Evolutionary conservation across 257 asterid genomes (phyloP).

Genomic region (Haberlea rhodopensis): DNA sequence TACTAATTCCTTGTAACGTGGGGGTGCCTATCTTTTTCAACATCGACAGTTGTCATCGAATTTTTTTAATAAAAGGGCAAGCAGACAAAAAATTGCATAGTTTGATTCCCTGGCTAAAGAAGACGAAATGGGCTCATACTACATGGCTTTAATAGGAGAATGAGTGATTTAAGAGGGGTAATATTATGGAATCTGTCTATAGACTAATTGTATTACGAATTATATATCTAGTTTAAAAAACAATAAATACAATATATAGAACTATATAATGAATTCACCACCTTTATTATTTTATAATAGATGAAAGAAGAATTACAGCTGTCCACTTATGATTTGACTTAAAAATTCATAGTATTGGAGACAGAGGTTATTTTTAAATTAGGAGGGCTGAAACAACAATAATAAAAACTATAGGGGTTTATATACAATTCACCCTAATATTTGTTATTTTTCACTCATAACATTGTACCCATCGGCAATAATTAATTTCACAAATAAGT

Average conservation of each 20-base stretch:
- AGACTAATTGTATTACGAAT: no score
- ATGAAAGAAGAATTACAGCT: no score
- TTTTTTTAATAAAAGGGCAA: conserved; percentile 32
- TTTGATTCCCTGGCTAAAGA: conserved; percentile 51
- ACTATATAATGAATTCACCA: no score
- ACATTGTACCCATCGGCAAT: not conserved
- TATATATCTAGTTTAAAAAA: not conserved
- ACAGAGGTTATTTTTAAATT: no score
- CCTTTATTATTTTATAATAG: no score
- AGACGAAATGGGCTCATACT: conserved; percentile 31
- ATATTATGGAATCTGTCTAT: no score
- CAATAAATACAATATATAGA: no score
- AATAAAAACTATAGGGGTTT: no score
- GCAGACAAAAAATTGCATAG: conserved; percentile 38
- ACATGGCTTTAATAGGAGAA: conserved; percentile 31
- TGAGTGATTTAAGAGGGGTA: conserved; percentile 29
- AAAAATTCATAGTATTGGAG: no score
- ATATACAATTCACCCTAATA: no score
- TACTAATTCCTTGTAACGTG: conserved; percentile 32
- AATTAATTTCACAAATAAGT: not conserved
- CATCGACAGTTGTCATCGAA: conserved; percentile 75
- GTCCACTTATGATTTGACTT: no score
- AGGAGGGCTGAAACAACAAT: no score
- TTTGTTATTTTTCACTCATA: not conserved
- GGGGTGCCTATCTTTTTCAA: conserved; percentile 50